Conservation (phyloP, 495 filamentous ascomycete species). For the Penicillium roqueforti region DNA sequence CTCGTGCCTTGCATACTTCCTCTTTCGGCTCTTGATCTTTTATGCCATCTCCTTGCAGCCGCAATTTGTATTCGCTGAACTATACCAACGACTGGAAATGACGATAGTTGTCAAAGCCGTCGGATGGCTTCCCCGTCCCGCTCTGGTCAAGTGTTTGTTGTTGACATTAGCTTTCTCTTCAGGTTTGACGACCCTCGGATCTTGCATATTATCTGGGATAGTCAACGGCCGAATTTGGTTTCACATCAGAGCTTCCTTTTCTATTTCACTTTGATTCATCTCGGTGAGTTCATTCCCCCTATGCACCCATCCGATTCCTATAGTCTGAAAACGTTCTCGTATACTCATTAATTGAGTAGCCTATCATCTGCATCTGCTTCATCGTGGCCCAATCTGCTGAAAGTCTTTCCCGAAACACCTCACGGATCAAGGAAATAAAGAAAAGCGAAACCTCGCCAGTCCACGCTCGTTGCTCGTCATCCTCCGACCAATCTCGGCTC, state of each 20-base stretch:
- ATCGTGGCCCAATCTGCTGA: constrained; percentile 20
- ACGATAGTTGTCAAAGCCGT: constrained; percentile 18
- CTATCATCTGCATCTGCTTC: constrained; percentile 11
- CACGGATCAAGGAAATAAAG: constrained; percentile 18
- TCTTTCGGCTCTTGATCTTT: constrained; percentile 24
- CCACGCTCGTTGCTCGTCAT: constrained; percentile 7
- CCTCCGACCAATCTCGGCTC: constrained; percentile 10
- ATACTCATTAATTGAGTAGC: constrained; percentile 36
- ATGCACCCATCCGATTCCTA: constrained; percentile 34
- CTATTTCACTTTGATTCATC: constrained; percentile 23
- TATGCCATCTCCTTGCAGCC: constrained; percentile 37
- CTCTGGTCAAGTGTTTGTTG: constrained; percentile 32
- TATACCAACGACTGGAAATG: constrained; percentile 26
- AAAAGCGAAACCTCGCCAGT: constrained; percentile 30
- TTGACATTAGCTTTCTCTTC: constrained; percentile 32
- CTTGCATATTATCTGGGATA: constrained; percentile 35
- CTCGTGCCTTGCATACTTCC: constrained; percentile 44
- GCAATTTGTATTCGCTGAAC: constrained; percentile 29
- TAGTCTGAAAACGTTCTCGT: constrained; percentile 17
- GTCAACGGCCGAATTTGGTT: constrained; percentile 24
- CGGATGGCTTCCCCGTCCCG: constrained; percentile 23
- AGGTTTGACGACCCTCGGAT: constrained; percentile 21
- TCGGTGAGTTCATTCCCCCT: constrained; percentile 30
- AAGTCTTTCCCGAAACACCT: constrained; percentile 26
- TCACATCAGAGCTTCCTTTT: constrained; percentile 17